These are phyloP conservation scores for Fusarium subglutinans DNA, from an alignment of 2,329 filamentous ascomycete species.

Conservation along the genomic window DNA sequence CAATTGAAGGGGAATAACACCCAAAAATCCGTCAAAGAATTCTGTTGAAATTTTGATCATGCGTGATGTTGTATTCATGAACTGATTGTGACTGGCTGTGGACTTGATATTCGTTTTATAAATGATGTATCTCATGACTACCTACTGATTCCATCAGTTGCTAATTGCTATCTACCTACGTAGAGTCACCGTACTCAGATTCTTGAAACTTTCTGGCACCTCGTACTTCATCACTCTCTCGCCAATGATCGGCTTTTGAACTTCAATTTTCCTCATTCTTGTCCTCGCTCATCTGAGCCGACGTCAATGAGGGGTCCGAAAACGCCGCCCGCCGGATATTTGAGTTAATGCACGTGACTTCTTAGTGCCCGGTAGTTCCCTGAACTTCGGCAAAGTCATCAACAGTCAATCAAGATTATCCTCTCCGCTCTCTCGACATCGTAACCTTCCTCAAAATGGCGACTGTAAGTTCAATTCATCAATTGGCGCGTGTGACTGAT, in stretches of 20 bases:
- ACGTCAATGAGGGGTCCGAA: slow-evolving; percentile 39
- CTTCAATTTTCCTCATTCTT: background rate
- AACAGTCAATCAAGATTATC: slow-evolving; percentile 57
- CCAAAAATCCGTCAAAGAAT: slow-evolving; percentile 27
- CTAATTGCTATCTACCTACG: background rate
- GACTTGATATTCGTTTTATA: background rate
- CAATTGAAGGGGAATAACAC: slow-evolving; percentile 39
- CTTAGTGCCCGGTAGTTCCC: slow-evolving; percentile 44
- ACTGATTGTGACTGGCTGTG: background rate
- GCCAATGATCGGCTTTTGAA: background rate
- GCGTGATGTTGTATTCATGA: background rate
- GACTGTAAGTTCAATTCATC: slow-evolving; percentile 65
- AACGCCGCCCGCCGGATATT: slow-evolving; percentile 24
- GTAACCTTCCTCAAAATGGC: slow-evolving; percentile 69
- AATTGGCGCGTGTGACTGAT: slow-evolving; percentile 42
- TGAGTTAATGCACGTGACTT: slow-evolving; percentile 46
- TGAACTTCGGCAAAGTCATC: slow-evolving; percentile 58
- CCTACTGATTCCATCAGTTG: background rate
- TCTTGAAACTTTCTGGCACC: background rate
- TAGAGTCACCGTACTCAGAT: background rate
- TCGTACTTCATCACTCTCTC: background rate
- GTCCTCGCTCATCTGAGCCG: background rate
- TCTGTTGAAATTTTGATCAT: background rate
- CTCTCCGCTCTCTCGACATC: slow-evolving; percentile 59
- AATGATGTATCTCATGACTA: background rate